These are phyloP conservation scores for Apiotrichum gamsii DNA, from an alignment of 1,284 basidiomycete genomes.

Conservation along the genomic window DNA sequence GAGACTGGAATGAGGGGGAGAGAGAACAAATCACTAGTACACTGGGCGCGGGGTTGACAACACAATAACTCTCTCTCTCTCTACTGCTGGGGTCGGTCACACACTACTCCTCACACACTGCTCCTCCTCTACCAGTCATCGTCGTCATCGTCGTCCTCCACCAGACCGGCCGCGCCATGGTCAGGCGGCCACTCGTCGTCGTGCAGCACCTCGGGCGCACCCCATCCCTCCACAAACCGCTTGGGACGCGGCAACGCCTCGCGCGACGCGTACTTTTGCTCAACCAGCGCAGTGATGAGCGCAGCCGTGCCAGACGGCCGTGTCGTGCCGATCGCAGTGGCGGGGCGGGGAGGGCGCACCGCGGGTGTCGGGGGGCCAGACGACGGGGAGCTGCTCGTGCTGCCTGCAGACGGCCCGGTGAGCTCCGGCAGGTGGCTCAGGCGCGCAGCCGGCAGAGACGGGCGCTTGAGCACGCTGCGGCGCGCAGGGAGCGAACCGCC, in stretches of 20 bases:
- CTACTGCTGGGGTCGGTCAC: background rate
- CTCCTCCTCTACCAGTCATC: conserved; percentile 3
- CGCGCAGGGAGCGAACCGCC: background rate
- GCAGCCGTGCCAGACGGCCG: conserved; percentile 10
- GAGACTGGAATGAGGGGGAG: no score
- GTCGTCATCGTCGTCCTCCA: background rate
- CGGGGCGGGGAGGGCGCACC: conserved; percentile 13
- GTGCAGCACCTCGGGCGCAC: conserved; percentile 33
- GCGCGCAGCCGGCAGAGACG: conserved; percentile 6
- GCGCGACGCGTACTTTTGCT: conserved; percentile 17
- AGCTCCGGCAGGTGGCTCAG: conserved; percentile 8
- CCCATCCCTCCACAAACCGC: conserved; percentile 31
- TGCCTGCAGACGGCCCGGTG: background rate
- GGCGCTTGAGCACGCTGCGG: conserved; percentile 9
- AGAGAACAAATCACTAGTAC: no score
- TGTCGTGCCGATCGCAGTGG: conserved; percentile 6
- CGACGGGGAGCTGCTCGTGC: background rate
- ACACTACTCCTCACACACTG: background rate
- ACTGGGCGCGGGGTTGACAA: conserved; percentile 1
- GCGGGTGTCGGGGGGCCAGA: background rate
- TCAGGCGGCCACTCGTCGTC: conserved; percentile 26
- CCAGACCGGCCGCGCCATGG: background rate
- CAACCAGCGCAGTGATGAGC: conserved; percentile 15
- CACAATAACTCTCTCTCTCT: no score
- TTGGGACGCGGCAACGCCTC: conserved; percentile 15